Evolutionary conservation across 768 basidiomycete species (phyloP).

Genomic region (Erythrobasidium yunnanense): DNA sequence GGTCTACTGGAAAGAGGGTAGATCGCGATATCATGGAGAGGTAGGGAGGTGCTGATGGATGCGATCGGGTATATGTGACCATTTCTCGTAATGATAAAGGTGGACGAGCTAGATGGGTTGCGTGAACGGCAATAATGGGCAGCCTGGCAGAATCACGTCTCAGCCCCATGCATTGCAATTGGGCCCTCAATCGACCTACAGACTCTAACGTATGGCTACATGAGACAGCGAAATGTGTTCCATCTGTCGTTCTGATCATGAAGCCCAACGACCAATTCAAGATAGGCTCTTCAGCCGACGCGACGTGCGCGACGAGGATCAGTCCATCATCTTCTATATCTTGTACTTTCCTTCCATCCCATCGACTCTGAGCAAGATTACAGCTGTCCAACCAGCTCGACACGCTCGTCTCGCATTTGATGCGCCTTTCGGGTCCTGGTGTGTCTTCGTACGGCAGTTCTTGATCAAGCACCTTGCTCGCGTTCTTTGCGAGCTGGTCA

Average conservation of each 20-base stretch:
- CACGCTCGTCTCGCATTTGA: background rate
- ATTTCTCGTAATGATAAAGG: slow-evolving; percentile 10
- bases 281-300: background rate
- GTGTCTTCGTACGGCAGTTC: slow-evolving; percentile 24
- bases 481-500: slow-evolving; percentile 1
- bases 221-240: background rate
- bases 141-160: background rate
- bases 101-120: background rate
- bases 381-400: slow-evolving; percentile 5
- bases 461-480: slow-evolving; percentile 14
- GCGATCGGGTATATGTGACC: background rate
- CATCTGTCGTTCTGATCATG: background rate
- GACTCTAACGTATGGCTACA: slow-evolving; percentile 24
- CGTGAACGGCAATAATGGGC: background rate
- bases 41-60: background rate
- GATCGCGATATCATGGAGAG: background rate
- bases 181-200: background rate
- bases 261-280: slow-evolving; percentile 22
- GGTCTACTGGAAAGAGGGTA: background rate
- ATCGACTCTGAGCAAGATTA: slow-evolving; percentile 2
- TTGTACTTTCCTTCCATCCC: background rate
- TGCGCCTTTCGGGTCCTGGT: background rate
- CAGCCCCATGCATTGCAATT: background rate
- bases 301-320: slow-evolving; percentile 16
- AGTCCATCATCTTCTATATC: background rate